Evolutionary conservation across 2,329 filamentous ascomycete species (phyloP), one percentile per base, ranked within the genome.

Genomic region (Graphilbum ipis-grandicollis): DNA sequence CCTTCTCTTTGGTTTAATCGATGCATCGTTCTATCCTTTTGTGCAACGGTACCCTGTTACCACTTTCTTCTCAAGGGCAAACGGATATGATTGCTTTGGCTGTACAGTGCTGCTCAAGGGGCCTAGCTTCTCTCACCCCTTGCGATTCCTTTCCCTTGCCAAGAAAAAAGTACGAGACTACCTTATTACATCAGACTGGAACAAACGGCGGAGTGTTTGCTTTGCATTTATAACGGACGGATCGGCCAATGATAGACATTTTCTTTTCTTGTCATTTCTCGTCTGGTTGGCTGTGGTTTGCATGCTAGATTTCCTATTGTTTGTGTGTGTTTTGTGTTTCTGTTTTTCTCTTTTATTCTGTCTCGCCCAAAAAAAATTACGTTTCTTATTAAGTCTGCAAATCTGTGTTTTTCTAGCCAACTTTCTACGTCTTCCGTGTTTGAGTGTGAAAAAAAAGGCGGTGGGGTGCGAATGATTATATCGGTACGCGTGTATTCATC

Each of bases 141-240:
- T n/a, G n/a, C n/a, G n/a, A n/a, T 13, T 25, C 19, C 30, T 17
- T 33, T 14, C 28, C 17, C 15, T 14, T 34, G 19, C 8, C 30
- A 25, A 34, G 37, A n/a, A n/a, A 50, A 47, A 51, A 48, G 43
- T 52, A 49, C 48, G 45, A 51, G 50, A n/a, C n/a, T 50, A 48
- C 49, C 43, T 38, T 37, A 35, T 52, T 55, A 51, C 51, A 53
- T 53, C 51, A 55, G 54, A 54, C 45, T 51, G 52, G 51, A 44
- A 49, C 46, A n/a, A 47, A 50, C 41, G 52, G 52, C 42, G 50
- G 51, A 47, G 46, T 44, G 44, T 53, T 53, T 54, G 47, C 47
- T 52, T 46, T 52, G 50, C 52, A 55, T 54, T 50, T 53, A 52
- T 51, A 50, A 43, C 47, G 45, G 50, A 47, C 41, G 48, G 47